Percentiles rank a stretch among this genome's conserved stretches.
phyloP scores from a whole-genome alignment of 495 filamentous ascomycete genomes.

The Trichodelitschia bisporula region DNA sequence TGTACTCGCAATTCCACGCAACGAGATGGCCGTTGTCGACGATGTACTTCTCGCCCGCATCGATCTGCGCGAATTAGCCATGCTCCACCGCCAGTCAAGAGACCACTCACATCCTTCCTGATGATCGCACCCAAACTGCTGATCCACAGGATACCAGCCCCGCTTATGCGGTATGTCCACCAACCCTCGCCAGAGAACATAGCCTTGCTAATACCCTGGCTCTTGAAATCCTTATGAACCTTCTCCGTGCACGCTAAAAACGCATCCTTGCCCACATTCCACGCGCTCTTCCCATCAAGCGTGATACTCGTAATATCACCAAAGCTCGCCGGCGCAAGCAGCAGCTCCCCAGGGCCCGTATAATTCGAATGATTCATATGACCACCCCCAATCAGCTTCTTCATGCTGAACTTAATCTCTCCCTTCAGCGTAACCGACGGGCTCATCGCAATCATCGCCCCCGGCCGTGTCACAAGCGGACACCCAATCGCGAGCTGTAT shows the following conservation, averaged over 20 bases:
- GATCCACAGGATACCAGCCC: conserved; percentile 61
- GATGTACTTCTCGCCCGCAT: conserved; percentile 59
- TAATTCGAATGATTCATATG: conserved; percentile 61
- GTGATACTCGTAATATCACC: conserved; percentile 73
- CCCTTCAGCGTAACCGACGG: conserved; percentile 66
- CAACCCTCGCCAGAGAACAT: conserved; percentile 86
- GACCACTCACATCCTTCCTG: conserved; percentile 58
- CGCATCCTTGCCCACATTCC: conserved; percentile 62
- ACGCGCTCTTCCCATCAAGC: conserved; percentile 38
- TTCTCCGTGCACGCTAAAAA: conserved; percentile 59
- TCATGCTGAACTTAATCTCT: conserved; percentile 51
- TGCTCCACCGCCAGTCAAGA: not conserved
- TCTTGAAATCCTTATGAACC: conserved; percentile 59
- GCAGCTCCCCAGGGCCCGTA: conserved; percentile 76
- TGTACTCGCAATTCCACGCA: conserved; percentile 91
- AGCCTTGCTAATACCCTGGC: conserved; percentile 69
- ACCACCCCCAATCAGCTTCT: conserved; percentile 61
- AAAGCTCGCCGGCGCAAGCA: conserved; percentile 54
- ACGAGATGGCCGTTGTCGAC: conserved; percentile 93
- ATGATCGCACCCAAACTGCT: conserved; percentile 90
- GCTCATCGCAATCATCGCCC: conserved; percentile 88
- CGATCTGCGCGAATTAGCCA: conserved; percentile 24
- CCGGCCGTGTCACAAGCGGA: conserved; percentile 58
- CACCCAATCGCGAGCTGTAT: conserved; percentile 76
- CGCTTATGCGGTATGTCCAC: conserved; percentile 71